A percentile compares a stretch with the other conserved stretches of the same genome.
phyloP scores from a whole-genome alignment of 352 stramenopile species.

The Pseudoperonospora humuli region DNA sequence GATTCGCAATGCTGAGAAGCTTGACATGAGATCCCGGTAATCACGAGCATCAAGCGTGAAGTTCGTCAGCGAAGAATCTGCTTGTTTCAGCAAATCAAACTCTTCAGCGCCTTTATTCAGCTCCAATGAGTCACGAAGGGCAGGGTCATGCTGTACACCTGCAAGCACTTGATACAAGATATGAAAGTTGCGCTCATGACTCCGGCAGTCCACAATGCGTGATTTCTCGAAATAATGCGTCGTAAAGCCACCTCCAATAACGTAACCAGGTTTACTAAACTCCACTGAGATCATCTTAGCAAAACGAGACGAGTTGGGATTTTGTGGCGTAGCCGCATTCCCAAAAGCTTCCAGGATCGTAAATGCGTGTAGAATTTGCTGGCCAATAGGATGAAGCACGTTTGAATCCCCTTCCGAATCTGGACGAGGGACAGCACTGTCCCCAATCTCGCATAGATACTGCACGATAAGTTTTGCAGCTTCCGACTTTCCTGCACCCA shows the following conservation, averaged over 20 bases:
- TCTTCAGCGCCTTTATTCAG: conserved; percentile 49
- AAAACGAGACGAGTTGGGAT: conserved; percentile 70
- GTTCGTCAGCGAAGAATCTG: conserved; percentile 33
- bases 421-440: conserved; percentile 34
- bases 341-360: conserved; percentile 75
- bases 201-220: conserved; percentile 67
- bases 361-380: conserved; percentile 78
- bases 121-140: conserved; percentile 54
- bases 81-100: conserved; percentile 53
- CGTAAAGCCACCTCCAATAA: conserved; percentile 75
- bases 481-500: conserved; percentile 73
- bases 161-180: conserved; percentile 90
- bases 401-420: conserved; percentile 36
- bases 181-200: conserved; percentile 89
- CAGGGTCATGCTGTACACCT: conserved; percentile 62
- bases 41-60: conserved; percentile 53
- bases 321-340: conserved; percentile 48
- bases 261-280: conserved; percentile 66
- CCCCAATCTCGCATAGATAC: conserved; percentile 73
- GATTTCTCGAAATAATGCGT: conserved; percentile 80
- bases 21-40: conserved; percentile 76
- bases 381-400: conserved; percentile 62
- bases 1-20: conserved; percentile 69
- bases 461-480: conserved; percentile 77
- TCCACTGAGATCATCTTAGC: conserved; percentile 82